A percentile compares a stretch with the other conserved stretches of the same genome.
phyloP scores from a whole-genome alignment of 2,329 filamentous ascomycete species.

The Pleurostoma richardsiae region DNA sequence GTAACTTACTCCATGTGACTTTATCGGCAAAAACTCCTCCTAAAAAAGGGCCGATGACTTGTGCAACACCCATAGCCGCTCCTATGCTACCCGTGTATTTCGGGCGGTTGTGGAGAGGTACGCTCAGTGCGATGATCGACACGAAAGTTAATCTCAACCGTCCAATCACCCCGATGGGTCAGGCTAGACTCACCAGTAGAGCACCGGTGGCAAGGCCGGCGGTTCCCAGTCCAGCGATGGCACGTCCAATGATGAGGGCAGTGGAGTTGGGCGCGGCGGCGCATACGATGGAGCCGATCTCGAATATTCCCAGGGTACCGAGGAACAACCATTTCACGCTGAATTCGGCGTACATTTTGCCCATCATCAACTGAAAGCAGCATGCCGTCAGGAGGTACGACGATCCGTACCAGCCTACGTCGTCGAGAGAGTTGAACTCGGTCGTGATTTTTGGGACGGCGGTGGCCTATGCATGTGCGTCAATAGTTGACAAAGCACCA shows the following conservation, averaged over 20 bases:
- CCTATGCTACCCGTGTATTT: neutral
- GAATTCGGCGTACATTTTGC: conserved; percentile 9
- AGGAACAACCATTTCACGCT: neutral
- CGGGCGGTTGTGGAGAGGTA: neutral
- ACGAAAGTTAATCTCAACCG: neutral
- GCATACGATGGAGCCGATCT: conserved; percentile 19
- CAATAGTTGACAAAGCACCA: too few species aligned
- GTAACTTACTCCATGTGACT: neutral
- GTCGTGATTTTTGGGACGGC: conserved; percentile 19
- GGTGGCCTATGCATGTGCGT: neutral
- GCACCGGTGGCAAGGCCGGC: conserved; percentile 21
- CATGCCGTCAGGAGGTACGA: conserved; percentile 16
- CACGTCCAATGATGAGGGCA: conserved; percentile 36
- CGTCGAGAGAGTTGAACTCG: conserved; percentile 26
- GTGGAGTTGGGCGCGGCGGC: conserved; percentile 29
- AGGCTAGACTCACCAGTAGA: neutral
- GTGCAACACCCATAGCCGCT: neutral
- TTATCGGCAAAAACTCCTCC: conserved; percentile 1
- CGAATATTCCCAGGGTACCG: conserved; percentile 4
- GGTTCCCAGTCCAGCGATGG: conserved; percentile 31
- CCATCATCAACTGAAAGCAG: conserved; percentile 6
- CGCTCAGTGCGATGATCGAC: neutral
- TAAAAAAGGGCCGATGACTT: neutral
- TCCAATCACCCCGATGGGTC: neutral
- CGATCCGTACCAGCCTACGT: conserved; percentile 25